Percentiles rank a stretch among this genome's conserved stretches.
Evolutionary conservation across 2,329 filamentous ascomycete genomes (phyloP).

Genomic region (Ilyonectria robusta): DNA sequence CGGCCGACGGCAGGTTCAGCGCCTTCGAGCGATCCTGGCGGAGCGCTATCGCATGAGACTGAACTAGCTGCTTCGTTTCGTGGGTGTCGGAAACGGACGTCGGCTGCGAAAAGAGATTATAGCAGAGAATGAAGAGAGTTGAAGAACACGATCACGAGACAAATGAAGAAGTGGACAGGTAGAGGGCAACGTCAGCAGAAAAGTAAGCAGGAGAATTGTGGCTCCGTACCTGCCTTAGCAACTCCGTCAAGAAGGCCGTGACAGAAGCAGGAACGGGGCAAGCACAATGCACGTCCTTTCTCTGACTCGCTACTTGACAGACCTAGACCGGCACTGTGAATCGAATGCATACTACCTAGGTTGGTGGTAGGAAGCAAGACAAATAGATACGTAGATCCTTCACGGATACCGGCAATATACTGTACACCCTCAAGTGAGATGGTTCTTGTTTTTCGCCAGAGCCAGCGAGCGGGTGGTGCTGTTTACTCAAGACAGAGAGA

Average conservation of each 20-base stretch:
- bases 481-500: too few relatives aligned
- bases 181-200: not conserved
- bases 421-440: not conserved
- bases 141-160: not conserved
- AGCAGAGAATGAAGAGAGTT: not conserved
- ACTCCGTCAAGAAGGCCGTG: not conserved
- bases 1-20: constrained; percentile 3
- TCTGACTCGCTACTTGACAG: not conserved
- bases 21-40: constrained; percentile 13
- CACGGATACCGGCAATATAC: not conserved
- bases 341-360: not conserved
- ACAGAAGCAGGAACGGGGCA: constrained; percentile 13
- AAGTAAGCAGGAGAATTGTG: constrained; percentile 2
- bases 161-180: not conserved
- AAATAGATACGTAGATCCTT: not conserved
- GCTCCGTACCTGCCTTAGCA: not conserved
- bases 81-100: constrained; percentile 4
- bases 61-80: not conserved
- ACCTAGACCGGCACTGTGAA: not conserved
- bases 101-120: constrained; percentile 1
- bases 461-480: too few relatives aligned
- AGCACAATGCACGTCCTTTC: constrained; percentile 6
- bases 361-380: not conserved
- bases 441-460: not conserved
- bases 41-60: not conserved